Evolutionary conservation across 1,284 basidiomycete species (phyloP).

Genomic region (Puccinia coronata): DNA sequence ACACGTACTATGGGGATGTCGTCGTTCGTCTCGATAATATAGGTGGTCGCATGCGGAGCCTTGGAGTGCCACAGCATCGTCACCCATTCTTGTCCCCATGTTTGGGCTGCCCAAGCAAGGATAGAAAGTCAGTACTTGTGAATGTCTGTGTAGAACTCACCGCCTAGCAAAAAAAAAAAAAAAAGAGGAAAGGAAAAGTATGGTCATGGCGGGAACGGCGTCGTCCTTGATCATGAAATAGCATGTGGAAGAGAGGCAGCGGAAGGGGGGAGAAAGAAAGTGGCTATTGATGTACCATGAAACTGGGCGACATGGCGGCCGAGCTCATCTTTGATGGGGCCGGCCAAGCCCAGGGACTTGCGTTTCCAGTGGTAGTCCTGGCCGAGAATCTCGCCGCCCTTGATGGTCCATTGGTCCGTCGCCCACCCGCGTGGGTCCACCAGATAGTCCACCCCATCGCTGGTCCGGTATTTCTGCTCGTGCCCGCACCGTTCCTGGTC

Average conservation of each 20-base stretch:
- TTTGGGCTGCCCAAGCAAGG: conserved; percentile 9
- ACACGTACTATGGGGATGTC: conserved; percentile 17
- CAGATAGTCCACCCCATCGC: neutral
- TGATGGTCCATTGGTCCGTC: conserved; percentile 12
- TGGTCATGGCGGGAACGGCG: no score
- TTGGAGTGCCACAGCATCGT: conserved; percentile 13
- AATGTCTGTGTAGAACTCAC: no score
- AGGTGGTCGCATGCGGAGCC: neutral
- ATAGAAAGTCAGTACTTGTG: no score
- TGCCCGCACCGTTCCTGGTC: conserved; percentile 3
- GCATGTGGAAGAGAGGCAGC: no score
- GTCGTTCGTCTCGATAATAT: conserved; percentile 23
- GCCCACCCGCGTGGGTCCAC: neutral
- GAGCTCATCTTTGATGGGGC: conserved; percentile 8
- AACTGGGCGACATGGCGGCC: conserved; percentile 21
- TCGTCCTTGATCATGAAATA: no score
- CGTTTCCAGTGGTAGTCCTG: conserved; percentile 6
- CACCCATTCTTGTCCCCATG: conserved; percentile 15
- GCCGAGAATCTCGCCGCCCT: neutral
- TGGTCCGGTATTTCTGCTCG: neutral
- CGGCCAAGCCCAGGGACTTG: conserved; percentile 3
- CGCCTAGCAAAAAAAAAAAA: neutral
- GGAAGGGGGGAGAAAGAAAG: no score
- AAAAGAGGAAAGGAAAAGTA: no score
- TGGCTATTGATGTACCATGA: neutral